Conservation (phyloP, 768 basidiomycete genomes). For the Grammothele lineata region DNA sequence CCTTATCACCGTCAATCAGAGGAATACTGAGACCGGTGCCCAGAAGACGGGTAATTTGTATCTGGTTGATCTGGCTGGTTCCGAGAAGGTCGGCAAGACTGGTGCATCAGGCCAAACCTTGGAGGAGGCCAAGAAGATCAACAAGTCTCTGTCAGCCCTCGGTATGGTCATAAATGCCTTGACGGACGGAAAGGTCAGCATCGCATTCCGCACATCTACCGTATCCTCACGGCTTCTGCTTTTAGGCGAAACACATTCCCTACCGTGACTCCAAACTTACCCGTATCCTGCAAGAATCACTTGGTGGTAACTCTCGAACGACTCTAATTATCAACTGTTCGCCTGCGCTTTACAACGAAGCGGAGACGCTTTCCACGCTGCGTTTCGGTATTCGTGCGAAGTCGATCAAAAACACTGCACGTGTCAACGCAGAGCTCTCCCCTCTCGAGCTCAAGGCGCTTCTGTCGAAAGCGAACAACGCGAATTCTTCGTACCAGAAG, state of each 20-base stretch:
- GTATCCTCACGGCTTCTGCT: too few relatives aligned
- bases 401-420: slow-evolving; percentile 99
- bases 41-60: slow-evolving; percentile 97
- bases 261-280: slow-evolving; percentile 99
- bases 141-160: slow-evolving; percentile 94
- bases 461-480: slow-evolving; percentile 83
- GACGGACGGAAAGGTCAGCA: slow-evolving; percentile 94
- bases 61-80: slow-evolving; percentile 96
- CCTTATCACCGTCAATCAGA: slow-evolving; percentile 93
- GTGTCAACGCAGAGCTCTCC: slow-evolving; percentile 96
- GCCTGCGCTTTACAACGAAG: slow-evolving; percentile 94
- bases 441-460: slow-evolving; percentile 93
- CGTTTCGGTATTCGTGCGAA: slow-evolving; percentile 99
- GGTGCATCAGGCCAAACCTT: slow-evolving; percentile 98
- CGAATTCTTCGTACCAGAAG: slow-evolving; percentile 78
- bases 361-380: slow-evolving; percentile 94
- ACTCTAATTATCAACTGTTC: slow-evolving; percentile 99
- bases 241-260: slow-evolving; percentile 90
- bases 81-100: slow-evolving; percentile 99
- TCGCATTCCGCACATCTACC: too few relatives aligned
- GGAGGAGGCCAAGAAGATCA: slow-evolving; percentile 99
- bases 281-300: slow-evolving; percentile 96
- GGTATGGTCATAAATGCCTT: slow-evolving; percentile 99
- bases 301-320: slow-evolving; percentile 91
- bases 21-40: slow-evolving; percentile 93